These are phyloP conservation scores for Aspergillus puulaauensis DNA, from an alignment of 2,329 filamentous ascomycete species.

Conservation along the genomic window DNA sequence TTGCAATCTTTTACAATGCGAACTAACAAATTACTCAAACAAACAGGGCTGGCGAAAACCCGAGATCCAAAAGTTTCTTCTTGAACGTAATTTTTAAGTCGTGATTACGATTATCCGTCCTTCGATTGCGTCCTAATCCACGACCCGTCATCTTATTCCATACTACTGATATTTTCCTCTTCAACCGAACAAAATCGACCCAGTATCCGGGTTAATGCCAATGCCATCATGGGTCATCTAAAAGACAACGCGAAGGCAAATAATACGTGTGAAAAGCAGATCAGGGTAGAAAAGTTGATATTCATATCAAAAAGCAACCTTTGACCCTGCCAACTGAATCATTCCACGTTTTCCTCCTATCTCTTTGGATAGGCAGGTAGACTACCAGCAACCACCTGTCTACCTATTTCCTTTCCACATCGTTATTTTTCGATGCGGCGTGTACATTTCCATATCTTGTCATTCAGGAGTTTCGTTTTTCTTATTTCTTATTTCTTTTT, in stretches of 20 bases:
- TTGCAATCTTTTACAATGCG: neutral
- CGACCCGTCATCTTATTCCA: conserved; percentile 3
- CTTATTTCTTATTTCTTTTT: conserved; percentile 15
- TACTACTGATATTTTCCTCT: neutral
- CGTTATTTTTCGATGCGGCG: conserved; percentile 6
- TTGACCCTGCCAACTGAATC: neutral
- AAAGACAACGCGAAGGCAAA: neutral
- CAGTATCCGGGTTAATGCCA: neutral
- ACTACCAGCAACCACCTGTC: neutral
- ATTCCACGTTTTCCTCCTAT: neutral
- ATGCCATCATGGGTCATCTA: neutral
- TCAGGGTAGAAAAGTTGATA: neutral
- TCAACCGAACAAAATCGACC: neutral
- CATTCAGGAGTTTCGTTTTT: conserved; percentile 24
- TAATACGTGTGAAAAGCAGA: neutral
- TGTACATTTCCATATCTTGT: conserved; percentile 17
- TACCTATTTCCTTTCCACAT: conserved; percentile 1
- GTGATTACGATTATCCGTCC: neutral
- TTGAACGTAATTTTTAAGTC: conserved; percentile 45
- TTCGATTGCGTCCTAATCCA: conserved; percentile 8
- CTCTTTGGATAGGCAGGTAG: neutral
- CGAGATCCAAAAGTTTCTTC: conserved; percentile 50
- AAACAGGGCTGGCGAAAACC: conserved; percentile 51
- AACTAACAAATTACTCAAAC: conserved; percentile 13
- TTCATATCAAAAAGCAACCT: neutral